Base-by-base conservation (phyloP, 257 asterid species). In the Solanum habrochaites region DNA sequence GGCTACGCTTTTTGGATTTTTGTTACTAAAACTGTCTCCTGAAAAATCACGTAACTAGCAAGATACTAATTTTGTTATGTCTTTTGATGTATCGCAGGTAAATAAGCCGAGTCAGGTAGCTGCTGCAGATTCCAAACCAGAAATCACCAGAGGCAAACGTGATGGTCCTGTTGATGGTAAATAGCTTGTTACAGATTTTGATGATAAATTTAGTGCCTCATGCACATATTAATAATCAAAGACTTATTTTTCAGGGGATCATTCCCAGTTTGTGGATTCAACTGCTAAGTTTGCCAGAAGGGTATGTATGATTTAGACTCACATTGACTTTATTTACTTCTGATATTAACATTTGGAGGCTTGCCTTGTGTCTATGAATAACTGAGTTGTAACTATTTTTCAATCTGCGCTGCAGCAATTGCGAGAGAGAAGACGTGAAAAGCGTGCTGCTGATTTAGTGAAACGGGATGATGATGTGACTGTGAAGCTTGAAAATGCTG, bases 401-500 rank as follows among this genome's bases (percentile, higher is more conserved):
- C 69, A 80, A 77, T 89, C 66, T 86, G 74, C 47, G 82, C 77
- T 92, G 94, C 96, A 97, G 99, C 98, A 92, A 92, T 85, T 96
- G 93, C 94, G 98, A 90, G 96, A 90, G 88, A 93, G 90, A 90
- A 91, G 92, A 83, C 95, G 94, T 75, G 99, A 96, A 91, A 95
- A 91, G 82, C 98, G 96, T 70, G 99, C 96, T 86, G 94, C 95
- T 87, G 98, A 95, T 86, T 89, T 96, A 91, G 90, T 93, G 25
- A 97, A 95, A 92, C 95, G 89, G 89, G 98, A 97, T 74, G 98
- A 93, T 73, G 99, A 97, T 85, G 95, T 93, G 80, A 93, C 90
- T 83, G 86, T 94, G 83, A 97, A 94, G 94, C 99, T 97, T 85
- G 99, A 97, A 92, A 96, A 91, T 91, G 98, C 98, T 72, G 98